phyloP scores from a whole-genome alignment of 148 eudicot genomes.

The Vaccinium macrocarpon region DNA sequence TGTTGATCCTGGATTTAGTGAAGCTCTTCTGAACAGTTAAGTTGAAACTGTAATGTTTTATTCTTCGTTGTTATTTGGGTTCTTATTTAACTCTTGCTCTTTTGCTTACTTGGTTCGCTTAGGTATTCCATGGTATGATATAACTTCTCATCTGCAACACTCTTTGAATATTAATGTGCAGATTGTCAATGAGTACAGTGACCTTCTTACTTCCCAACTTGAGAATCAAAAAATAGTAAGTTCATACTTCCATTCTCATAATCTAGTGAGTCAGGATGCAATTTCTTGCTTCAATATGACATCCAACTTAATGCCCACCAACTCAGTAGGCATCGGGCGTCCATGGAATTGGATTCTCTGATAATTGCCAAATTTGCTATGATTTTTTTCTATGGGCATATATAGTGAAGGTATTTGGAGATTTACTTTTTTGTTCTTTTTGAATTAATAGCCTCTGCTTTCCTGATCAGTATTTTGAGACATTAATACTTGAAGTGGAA shows the following conservation, averaged over 20 bases:
- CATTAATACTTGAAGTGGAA: conserved; percentile 66
- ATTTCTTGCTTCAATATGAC: background rate
- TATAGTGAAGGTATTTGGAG: background rate
- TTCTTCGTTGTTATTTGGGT: background rate
- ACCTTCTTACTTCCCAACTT: conserved; percentile 85
- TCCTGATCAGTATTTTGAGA: conserved; percentile 71
- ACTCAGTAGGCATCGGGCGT: background rate
- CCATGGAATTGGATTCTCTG: background rate
- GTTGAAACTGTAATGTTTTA: conserved; percentile 66
- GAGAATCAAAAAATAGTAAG: conserved; percentile 87
- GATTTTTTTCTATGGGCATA: background rate
- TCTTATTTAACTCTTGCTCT: background rate
- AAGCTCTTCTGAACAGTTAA: conserved; percentile 65
- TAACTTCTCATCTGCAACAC: background rate
- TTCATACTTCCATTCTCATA: conserved; percentile 6
- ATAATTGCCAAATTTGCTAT: background rate
- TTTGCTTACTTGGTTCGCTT: background rate
- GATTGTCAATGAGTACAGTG: conserved; percentile 86
- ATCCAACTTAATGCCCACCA: background rate
- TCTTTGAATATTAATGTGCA: conserved; percentile 26
- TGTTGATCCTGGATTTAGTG: conserved; percentile 56
- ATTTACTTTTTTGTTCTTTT: conserved; percentile 11
- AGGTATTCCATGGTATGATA: background rate
- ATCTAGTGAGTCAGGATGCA: background rate
- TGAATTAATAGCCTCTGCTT: conserved; percentile 5